Evolutionary conservation across 768 basidiomycete genomes (phyloP).

Genomic region (Mycena epipterygia): DNA sequence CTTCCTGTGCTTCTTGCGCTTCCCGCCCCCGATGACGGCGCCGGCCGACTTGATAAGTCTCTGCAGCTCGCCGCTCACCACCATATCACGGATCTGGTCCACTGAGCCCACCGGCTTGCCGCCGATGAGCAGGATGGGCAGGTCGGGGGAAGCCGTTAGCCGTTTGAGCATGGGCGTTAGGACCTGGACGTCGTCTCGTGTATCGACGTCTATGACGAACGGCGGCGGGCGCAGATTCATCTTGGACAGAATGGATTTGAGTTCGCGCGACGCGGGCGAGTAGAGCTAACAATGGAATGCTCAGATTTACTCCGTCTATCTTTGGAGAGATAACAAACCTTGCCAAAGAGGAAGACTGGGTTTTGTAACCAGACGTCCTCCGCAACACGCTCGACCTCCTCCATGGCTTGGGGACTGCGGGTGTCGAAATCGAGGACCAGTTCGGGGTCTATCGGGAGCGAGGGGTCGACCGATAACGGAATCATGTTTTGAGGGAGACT

Average conservation of each 20-base stretch:
- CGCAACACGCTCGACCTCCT: slow-evolving; percentile 72
- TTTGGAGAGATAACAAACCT: slow-evolving; percentile 57
- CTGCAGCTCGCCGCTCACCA: slow-evolving; percentile 65
- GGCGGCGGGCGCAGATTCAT: slow-evolving; percentile 74
- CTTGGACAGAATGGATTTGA: slow-evolving; percentile 68
- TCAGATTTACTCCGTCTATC: slow-evolving; percentile 6
- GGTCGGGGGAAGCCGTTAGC: slow-evolving; percentile 71
- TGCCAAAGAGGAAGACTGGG: slow-evolving; percentile 82
- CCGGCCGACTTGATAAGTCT: slow-evolving; percentile 68
- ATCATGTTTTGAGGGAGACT: slow-evolving; percentile 83
- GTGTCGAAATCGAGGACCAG: slow-evolving; percentile 89
- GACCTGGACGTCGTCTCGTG: slow-evolving; percentile 77
- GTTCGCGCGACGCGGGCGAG: slow-evolving; percentile 75
- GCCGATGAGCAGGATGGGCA: slow-evolving; percentile 78
- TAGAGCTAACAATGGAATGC: slow-evolving; percentile 59
- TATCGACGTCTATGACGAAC: slow-evolving; percentile 78
- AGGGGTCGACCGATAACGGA: slow-evolving; percentile 74
- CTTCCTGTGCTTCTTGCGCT: slow-evolving; percentile 66
- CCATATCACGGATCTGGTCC: slow-evolving; percentile 64
- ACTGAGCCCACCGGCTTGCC: slow-evolving; percentile 70
- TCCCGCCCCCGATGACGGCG: slow-evolving; percentile 65
- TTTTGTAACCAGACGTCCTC: slow-evolving; percentile 79
- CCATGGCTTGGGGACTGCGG: slow-evolving; percentile 67
- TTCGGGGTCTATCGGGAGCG: slow-evolving; percentile 79
- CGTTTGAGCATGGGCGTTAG: slow-evolving; percentile 73